A percentile compares a stretch with the other conserved stretches of the same genome.
phyloP scores from a whole-genome alignment of 768 basidiomycete species.

The Multifurca ochricompacta region DNA sequence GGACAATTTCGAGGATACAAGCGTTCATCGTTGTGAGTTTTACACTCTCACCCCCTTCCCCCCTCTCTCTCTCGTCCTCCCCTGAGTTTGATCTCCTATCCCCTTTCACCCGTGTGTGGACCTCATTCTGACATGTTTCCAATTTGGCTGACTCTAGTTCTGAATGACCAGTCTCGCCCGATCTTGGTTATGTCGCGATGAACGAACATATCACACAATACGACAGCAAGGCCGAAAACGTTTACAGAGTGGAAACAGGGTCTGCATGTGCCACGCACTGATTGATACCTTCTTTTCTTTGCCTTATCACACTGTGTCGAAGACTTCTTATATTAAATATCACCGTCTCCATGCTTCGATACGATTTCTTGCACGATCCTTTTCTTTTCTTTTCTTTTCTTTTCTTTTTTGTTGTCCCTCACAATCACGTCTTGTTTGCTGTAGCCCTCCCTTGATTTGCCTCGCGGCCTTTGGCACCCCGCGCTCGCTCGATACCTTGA shows the following conservation, averaged over 20 bases:
- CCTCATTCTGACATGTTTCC: constrained; percentile 14
- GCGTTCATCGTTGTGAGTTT: constrained; percentile 79
- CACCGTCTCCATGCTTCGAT: constrained; percentile 19
- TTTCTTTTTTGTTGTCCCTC: too few species aligned
- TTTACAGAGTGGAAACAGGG: constrained; percentile 18
- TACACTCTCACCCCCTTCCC: too few species aligned
- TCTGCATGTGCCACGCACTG: constrained; percentile 14
- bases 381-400: too few species aligned
- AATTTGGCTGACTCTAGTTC: constrained; percentile 27
- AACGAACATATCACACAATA: constrained; percentile 46
- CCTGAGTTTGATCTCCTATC: neutral
- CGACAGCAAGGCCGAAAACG: constrained; percentile 19
- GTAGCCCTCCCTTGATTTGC: constrained; percentile 16
- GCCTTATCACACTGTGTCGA: constrained; percentile 15
- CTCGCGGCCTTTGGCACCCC: constrained; percentile 16
- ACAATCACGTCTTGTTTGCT: constrained; percentile 16
- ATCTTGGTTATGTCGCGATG: constrained; percentile 79
- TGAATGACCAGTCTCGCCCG: constrained; percentile 66
- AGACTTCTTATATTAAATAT: constrained; percentile 16
- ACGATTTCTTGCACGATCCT: constrained; percentile 21
- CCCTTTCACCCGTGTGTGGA: constrained; percentile 1
- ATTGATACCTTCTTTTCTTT: constrained; percentile 12
- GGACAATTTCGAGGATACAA: constrained; percentile 59
- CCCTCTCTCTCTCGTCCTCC: too few species aligned
- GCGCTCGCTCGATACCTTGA: constrained; percentile 19